Percentiles rank a stretch among this genome's conserved stretches.
These are phyloP conservation scores for Aspergillus sp. DNA, from an alignment of 2,329 filamentous ascomycete genomes.

Conservation along the genomic window DNA sequence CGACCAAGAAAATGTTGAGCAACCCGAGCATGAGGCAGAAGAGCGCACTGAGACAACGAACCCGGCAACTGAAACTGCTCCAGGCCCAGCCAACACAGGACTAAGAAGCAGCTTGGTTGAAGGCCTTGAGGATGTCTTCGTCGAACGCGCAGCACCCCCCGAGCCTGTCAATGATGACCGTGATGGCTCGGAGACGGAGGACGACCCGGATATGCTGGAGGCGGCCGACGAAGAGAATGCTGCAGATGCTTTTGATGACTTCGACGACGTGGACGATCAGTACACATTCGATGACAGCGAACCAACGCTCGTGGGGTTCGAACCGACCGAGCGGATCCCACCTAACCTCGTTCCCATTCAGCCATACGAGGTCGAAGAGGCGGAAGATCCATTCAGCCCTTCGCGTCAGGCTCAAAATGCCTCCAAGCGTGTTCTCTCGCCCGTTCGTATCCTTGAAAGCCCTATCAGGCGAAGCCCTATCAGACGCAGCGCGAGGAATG, in stretches of 20 bases:
- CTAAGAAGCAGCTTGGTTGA: constrained; percentile 9
- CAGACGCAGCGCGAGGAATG: background rate
- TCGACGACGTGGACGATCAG: constrained; percentile 13
- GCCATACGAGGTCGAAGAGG: constrained; percentile 26
- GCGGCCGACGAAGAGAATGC: background rate
- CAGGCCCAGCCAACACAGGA: background rate
- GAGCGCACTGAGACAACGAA: background rate
- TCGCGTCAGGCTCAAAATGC: background rate
- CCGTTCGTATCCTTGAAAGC: background rate
- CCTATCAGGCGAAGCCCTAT: background rate
- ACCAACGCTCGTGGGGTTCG: constrained; percentile 21
- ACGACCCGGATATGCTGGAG: constrained; percentile 1
- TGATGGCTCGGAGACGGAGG: constrained; percentile 4
- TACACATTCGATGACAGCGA: constrained; percentile 25
- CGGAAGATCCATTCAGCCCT: constrained; percentile 16
- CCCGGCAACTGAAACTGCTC: background rate
- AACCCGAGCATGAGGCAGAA: background rate
- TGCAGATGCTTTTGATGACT: background rate
- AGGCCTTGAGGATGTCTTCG: constrained; percentile 25
- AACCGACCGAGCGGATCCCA: constrained; percentile 14
- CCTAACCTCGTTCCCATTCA: constrained; percentile 17
- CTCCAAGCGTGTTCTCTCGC: background rate
- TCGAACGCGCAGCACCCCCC: constrained; percentile 7
- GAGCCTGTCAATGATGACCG: background rate
- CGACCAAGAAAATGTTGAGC: background rate